Percentiles rank a stretch among this genome's conserved stretches.
phyloP scores from a whole-genome alignment of 345 rosid genomes.

The Citrus hindsii region DNA sequence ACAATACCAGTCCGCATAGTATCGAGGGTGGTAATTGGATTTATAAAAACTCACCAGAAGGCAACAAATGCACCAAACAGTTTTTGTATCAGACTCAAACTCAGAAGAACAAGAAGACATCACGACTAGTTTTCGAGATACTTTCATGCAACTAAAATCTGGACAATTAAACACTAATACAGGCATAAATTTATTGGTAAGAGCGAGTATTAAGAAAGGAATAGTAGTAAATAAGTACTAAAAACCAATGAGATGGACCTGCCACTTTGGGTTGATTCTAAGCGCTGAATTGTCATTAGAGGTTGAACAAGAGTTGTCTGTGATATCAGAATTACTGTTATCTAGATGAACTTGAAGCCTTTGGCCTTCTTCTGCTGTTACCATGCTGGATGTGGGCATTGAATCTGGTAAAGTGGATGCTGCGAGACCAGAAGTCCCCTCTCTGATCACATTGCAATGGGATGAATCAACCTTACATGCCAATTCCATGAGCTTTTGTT shows the following conservation, averaged over 20 bases:
- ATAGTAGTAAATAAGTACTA: neutral
- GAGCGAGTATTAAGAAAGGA: neutral
- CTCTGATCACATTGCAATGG: conserved; percentile 39
- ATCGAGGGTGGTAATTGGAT: neutral
- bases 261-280: conserved; percentile 35
- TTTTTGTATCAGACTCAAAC: neutral
- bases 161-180: neutral
- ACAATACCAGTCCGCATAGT: too few relatives aligned
- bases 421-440: conserved; percentile 33
- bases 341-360: conserved; percentile 34
- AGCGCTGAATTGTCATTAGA: conserved; percentile 22
- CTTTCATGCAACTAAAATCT: neutral
- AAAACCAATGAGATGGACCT: conserved; percentile 43
- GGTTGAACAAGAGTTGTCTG: conserved; percentile 33
- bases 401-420: conserved; percentile 35
- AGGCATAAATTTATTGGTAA: neutral
- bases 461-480: conserved; percentile 59
- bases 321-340: conserved; percentile 26
- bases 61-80: neutral
- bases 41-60: too few relatives aligned
- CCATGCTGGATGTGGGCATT: conserved; percentile 18
- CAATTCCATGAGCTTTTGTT: conserved; percentile 70
- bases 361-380: conserved; percentile 25
- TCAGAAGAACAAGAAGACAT: neutral
- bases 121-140: neutral